Base-by-base conservation (phyloP, 305 asterid genomes). In the Fraxinus xanthoxyloides region DNA sequence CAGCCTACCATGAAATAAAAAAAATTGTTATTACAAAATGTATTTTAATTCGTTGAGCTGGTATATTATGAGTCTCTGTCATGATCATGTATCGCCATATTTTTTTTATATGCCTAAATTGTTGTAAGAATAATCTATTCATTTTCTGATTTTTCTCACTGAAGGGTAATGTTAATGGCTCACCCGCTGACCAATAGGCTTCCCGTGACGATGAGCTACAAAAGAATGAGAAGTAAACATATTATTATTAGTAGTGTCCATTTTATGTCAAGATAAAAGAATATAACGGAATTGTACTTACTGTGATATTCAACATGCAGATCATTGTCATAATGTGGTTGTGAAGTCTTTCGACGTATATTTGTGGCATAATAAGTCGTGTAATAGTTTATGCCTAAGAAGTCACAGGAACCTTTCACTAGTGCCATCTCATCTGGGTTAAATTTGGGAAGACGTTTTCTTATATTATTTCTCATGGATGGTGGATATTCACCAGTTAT, bases 1-100 rank as follows among this genome's bases (percentile, higher is more conserved):
- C 87, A 78, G 80, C 36, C 80, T 81, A 15, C 0, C 19, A 17
- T n/a, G 51, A 48, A 19, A 70, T 13, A 46, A 43, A 13, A 40
- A 40, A 40, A 5, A 10, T 43, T 12, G 24, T 6, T 19, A 7
- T 56, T 56, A 17, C 5, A 10, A 43, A 2, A 12, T 12, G 5
- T 43, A 10, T 43, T 17, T 7, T n/a, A 56, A 5, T 56, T n/a
- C 28, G 0, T 43, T 2, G 54, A 2, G 54, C n/a, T 15, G 0
- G 54, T 10, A 43, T 43, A 10, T 10, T 43, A 43, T 12, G 51
- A 10, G 54, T 36, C 2, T 7, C 1, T 38, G 3, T 9, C 46
- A 38, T 13, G 46, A 38, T 36, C 43, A 51, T 5, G 2, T 2
- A 15, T 19, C 21, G 1, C 13, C 3, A 21, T 17, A 59, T 0